A percentile compares a stretch with the other conserved stretches of the same genome.
Conservation (phyloP, 2,329 filamentous ascomycete species). For the Aspergillus pseudoviridinutans region DNA sequence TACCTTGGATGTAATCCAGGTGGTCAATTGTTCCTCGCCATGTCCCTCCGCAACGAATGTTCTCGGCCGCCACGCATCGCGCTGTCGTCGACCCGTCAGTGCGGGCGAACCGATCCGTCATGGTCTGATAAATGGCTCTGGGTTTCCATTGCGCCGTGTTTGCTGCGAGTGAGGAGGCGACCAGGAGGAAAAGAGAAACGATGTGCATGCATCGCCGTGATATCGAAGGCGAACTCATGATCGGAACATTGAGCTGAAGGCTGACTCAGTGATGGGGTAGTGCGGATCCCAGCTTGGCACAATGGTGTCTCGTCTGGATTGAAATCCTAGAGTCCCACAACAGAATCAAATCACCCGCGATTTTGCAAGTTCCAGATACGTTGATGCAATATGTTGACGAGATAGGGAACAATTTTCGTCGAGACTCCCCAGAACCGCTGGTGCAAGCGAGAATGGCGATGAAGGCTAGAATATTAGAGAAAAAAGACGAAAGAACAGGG, state of each 20-base stretch:
- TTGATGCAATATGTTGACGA: not conserved
- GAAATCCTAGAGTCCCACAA: not conserved
- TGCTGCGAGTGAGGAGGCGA: conserved; percentile 17
- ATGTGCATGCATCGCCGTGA: not conserved
- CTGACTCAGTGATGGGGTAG: not conserved
- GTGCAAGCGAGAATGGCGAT: not conserved
- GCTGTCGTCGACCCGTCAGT: conserved; percentile 35
- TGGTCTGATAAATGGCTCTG: conserved; percentile 45
- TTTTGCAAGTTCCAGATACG: not conserved
- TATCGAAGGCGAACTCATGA: not conserved
- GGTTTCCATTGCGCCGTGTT: conserved; percentile 35
- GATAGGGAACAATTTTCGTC: not conserved
- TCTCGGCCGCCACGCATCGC: conserved; percentile 26
- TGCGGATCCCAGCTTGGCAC: not conserved
- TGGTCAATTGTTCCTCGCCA: conserved; percentile 47
- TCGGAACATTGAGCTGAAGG: not conserved
- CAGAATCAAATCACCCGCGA: not conserved
- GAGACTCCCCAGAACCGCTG: not conserved
- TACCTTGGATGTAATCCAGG: conserved; percentile 49
- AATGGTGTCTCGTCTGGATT: not conserved
- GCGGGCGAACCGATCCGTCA: conserved; percentile 46
- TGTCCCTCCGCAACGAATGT: conserved; percentile 49
- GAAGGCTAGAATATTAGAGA: not conserved
- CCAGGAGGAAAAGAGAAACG: not conserved
- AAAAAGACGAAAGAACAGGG: not conserved